These are phyloP conservation scores for Adenanthera pavonina DNA, from an alignment of 306 rosid species.

Conservation along the genomic window DNA sequence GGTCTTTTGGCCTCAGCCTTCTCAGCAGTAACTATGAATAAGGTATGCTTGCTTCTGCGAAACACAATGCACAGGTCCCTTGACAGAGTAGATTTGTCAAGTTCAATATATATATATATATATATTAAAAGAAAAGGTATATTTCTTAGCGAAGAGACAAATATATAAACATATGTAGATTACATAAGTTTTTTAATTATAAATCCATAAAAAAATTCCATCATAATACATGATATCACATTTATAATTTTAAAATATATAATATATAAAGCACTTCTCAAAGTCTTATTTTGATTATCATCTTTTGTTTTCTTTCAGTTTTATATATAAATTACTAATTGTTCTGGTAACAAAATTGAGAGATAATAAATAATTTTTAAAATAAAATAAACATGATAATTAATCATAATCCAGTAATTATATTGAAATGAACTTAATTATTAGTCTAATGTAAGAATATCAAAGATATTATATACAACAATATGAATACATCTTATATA, in stretches of 20 bases:
- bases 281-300: neutral
- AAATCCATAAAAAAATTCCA: neutral
- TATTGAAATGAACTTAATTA: neutral
- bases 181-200: neutral
- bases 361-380: neutral
- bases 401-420: neutral
- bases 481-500: neutral
- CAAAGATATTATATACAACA: neutral
- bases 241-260: neutral
- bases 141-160: neutral
- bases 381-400: neutral
- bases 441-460: neutral
- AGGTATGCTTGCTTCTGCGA: neutral
- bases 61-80: neutral
- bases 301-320: neutral
- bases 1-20: neutral
- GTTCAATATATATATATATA: neutral
- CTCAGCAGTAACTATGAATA: neutral
- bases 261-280: neutral
- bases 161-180: neutral
- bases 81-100: neutral
- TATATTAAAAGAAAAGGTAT: no score
- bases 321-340: neutral
- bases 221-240: no score
- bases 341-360: neutral